Evolutionary conservation across 768 basidiomycete genomes (phyloP).

Genomic region (Phaffia tasmanica): DNA sequence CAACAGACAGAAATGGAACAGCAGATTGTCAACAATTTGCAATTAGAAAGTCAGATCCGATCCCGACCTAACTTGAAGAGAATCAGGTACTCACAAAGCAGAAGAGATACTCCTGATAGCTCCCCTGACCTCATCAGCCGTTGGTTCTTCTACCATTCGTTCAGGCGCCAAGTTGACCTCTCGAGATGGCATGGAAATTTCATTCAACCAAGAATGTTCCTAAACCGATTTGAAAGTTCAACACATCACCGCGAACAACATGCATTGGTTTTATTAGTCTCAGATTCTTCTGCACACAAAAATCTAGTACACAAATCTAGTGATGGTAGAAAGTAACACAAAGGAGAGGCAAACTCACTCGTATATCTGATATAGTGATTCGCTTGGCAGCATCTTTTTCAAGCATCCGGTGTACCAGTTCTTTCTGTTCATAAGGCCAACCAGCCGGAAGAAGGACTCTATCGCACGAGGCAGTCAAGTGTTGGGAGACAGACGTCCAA

Average conservation of each 20-base stretch:
- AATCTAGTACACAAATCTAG: too few relatives aligned
- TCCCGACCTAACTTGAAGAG: too few relatives aligned
- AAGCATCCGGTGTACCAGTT: slow-evolving; percentile 33
- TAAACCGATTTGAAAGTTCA: neutral
- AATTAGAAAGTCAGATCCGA: too few relatives aligned
- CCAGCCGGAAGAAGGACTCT: slow-evolving; percentile 33
- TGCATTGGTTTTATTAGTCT: slow-evolving; percentile 35
- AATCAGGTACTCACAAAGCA: slow-evolving; percentile 35
- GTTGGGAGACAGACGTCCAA: neutral
- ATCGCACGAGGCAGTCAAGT: neutral
- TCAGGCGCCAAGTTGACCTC: slow-evolving; percentile 22
- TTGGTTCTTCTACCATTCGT: slow-evolving; percentile 34
- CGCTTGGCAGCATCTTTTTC: slow-evolving; percentile 33
- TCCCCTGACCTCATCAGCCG: slow-evolving; percentile 34
- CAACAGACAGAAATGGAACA: neutral
- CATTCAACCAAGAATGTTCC: slow-evolving; percentile 19
- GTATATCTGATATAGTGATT: slow-evolving; percentile 31
- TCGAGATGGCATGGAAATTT: slow-evolving; percentile 8
- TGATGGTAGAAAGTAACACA: slow-evolving; percentile 31
- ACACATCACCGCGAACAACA: slow-evolving; percentile 11
- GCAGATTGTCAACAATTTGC: neutral
- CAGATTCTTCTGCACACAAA: too few relatives aligned
- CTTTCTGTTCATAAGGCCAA: slow-evolving; percentile 33
- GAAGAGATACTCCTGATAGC: slow-evolving; percentile 33
- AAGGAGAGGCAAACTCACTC: slow-evolving; percentile 29